These are phyloP conservation scores for Suillus bovinus DNA, from an alignment of 768 basidiomycete genomes.

Conservation along the genomic window DNA sequence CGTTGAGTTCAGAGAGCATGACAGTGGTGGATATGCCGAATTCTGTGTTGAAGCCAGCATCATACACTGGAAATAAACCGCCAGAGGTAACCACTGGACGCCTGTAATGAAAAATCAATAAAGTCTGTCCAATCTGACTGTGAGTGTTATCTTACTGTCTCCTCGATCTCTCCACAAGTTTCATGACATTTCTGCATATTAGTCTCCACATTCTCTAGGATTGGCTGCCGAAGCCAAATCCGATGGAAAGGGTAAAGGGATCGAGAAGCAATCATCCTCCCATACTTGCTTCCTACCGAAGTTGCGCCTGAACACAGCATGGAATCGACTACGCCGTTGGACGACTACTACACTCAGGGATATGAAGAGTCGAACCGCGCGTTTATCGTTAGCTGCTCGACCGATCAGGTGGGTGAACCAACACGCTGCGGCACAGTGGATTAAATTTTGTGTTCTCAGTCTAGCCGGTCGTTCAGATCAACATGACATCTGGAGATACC, in stretches of 20 bases:
- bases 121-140: not conserved
- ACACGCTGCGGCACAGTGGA: not conserved
- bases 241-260: not conserved
- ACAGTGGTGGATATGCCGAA: not conserved
- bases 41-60: not conserved
- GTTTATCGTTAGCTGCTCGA: not conserved
- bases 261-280: not conserved
- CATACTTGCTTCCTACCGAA: not conserved
- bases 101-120: not conserved
- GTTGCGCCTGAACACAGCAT: not conserved
- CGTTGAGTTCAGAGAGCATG: conserved; percentile 1
- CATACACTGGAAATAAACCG: not conserved
- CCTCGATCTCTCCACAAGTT: not conserved
- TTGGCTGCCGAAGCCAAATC: too few species aligned
- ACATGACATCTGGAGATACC: not conserved
- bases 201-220: not conserved
- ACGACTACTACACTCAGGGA: not conserved
- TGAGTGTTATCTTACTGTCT: not conserved
- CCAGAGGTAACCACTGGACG: not conserved
- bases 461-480: not conserved
- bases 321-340: conserved; percentile 2
- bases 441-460: not conserved
- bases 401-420: not conserved
- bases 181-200: not conserved
- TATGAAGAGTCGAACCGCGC: not conserved